These are phyloP conservation scores for Biscogniauxia marginata DNA, from an alignment of 2,329 filamentous ascomycete species.

Conservation along the genomic window DNA sequence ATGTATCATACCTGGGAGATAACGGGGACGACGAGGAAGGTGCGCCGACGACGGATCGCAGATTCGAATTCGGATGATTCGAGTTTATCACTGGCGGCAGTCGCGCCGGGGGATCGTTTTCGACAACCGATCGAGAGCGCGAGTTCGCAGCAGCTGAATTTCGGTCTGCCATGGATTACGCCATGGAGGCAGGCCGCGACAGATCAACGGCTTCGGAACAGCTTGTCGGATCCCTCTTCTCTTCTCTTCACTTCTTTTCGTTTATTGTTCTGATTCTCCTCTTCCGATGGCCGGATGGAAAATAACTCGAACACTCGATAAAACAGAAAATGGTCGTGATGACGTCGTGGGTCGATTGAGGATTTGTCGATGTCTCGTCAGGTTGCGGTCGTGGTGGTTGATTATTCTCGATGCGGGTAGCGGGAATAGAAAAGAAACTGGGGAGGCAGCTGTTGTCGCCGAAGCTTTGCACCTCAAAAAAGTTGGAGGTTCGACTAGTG, in stretches of 20 bases:
- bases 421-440: neutral
- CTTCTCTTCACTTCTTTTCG: neutral
- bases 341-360: neutral
- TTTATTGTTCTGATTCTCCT: neutral
- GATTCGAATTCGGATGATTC: conserved; percentile 7
- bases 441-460: conserved; percentile 10
- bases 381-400: neutral
- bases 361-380: neutral
- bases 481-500: conserved; percentile 11
- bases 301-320: neutral
- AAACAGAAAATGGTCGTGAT: neutral
- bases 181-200: conserved; percentile 52
- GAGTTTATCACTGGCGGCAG: conserved; percentile 38
- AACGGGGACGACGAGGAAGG: neutral
- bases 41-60: conserved; percentile 1
- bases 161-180: conserved; percentile 70
- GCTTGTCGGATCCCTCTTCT: conserved; percentile 7
- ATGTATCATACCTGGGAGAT: conserved; percentile 3
- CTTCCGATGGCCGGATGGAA: neutral
- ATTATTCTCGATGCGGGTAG: neutral
- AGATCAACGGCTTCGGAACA: conserved; percentile 13
- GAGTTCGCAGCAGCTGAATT: conserved; percentile 44
- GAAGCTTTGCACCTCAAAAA: conserved; percentile 1
- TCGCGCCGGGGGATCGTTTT: conserved; percentile 52
- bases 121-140: conserved; percentile 53